Percentiles rank a stretch among this genome's conserved stretches.
phyloP scores from a whole-genome alignment of 306 rosid genomes.

The Prunus armeniaca region DNA sequence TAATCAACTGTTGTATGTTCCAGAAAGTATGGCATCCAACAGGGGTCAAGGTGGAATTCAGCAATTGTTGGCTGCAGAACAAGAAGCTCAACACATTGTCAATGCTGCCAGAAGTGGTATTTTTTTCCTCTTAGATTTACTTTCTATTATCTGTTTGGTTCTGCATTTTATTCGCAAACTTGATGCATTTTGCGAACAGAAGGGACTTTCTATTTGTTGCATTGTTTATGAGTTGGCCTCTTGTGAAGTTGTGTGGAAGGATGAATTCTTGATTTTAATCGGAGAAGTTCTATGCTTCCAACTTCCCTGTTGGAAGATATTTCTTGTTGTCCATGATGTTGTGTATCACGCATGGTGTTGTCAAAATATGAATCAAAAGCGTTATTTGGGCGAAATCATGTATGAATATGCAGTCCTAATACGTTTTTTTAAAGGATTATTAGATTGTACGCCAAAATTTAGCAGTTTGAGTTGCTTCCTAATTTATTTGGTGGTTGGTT shows the following conservation, averaged over 20 bases:
- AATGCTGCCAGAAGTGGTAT: constrained; percentile 87
- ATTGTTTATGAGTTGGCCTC: background rate
- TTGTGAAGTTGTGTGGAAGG: background rate
- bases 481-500: constrained; percentile 14
- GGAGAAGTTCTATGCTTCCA: background rate
- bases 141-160: background rate
- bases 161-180: background rate
- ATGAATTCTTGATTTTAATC: constrained; percentile 2
- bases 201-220: background rate
- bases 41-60: constrained; percentile 97
- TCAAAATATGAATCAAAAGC: background rate
- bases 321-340: background rate
- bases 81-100: constrained; percentile 93
- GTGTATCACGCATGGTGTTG: background rate
- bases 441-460: background rate
- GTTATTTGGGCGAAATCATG: background rate
- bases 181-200: background rate
- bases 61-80: constrained; percentile 93
- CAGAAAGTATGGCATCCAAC: constrained; percentile 67
- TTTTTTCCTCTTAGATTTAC: constrained; percentile 3
- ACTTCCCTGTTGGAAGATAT: background rate
- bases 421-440: background rate
- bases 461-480: constrained; percentile 10
- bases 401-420: background rate
- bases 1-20: constrained; percentile 8